Evolutionary conservation across 2,329 filamentous ascomycete genomes (phyloP).

Genomic region (Fusarium sp.): DNA sequence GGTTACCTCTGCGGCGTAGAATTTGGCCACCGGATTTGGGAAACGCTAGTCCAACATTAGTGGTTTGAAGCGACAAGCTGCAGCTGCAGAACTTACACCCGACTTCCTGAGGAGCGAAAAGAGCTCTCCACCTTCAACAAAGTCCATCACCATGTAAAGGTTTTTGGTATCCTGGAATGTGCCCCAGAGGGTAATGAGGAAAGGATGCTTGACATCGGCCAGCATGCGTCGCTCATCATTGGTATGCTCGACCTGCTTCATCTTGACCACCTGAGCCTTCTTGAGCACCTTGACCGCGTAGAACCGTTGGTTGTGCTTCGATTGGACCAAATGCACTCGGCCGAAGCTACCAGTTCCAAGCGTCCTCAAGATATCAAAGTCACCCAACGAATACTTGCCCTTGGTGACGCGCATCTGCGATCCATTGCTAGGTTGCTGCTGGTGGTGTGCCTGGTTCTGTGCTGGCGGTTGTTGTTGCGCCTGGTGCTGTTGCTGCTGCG

Average conservation of each 20-base stretch:
- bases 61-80: background rate
- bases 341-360: conserved; percentile 98
- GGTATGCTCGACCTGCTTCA: conserved; percentile 99
- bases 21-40: conserved; percentile 98
- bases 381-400: conserved; percentile 94
- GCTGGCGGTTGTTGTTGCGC: conserved; percentile 47
- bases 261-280: conserved; percentile 98
- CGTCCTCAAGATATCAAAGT: conserved; percentile 92
- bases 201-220: conserved; percentile 96
- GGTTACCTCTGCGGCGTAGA: conserved; percentile 98
- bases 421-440: conserved; percentile 53
- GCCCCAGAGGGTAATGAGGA: conserved; percentile 97
- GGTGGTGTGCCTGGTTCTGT: conserved; percentile 51
- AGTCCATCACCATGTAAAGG: conserved; percentile 99
- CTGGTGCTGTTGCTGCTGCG: conserved; percentile 46
- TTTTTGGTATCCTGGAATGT: conserved; percentile 97
- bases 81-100: conserved; percentile 71
- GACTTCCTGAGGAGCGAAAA: conserved; percentile 97
- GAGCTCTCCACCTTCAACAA: conserved; percentile 97
- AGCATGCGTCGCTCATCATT: conserved; percentile 98
- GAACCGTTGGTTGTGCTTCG: conserved; percentile 97
- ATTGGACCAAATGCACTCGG: conserved; percentile 95
- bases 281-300: conserved; percentile 99
- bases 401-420: conserved; percentile 81
- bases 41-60: conserved; percentile 78